Base-by-base conservation (phyloP, 768 basidiomycete species). In the Collybia nuda region DNA sequence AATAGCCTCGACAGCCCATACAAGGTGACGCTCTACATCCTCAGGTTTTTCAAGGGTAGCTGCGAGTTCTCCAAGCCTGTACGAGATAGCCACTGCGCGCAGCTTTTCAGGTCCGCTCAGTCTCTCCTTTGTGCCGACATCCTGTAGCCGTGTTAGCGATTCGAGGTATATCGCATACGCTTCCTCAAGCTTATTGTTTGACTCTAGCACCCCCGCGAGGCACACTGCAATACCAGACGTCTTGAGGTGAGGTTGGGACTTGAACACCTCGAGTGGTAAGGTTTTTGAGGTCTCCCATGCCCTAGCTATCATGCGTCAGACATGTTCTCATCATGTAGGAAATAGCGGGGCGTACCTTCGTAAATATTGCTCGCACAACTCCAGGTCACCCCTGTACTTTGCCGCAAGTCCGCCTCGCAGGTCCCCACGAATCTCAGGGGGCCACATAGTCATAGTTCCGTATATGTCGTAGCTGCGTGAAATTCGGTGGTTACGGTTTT, bases 331-430 rank as follows among this genome's bases (percentile, higher is more conserved):
- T 32, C 32, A 6, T 6, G 22, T 18, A 6, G 21, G 6, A 11
- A 29, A 18, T 32, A 8, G 18, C 44, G 39, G 5, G 17, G 18
- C 19, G 36, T 40, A 88, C 88, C 79, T 74, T 44, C 64, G 59
- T 29, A 89, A 69, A 58, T 76, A 82, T 26, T 72, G 69, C 51
- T 76, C 73, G 55, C 83, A 81, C 46, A 77, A 62, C 8, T 65
- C 67, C 8, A 76, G 56, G 59, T 90, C 80, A 2, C 77, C 80
- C 49, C 80, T 76, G 46, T 81, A 68, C 58, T 79, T 85, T 2
- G 85, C 85, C 51, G 76, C 76, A 38, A 90, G 72, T 2, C 84
- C 88, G 2, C 74, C 76, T 5, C 86, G 82, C 28, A 90, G 72
- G 64, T 89, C 86, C 24, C 67, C 63, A 4, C 85, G 79, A 2